Evolutionary conservation across 306 rosid species (phyloP).

Genomic region (Crataegus laevigata): DNA sequence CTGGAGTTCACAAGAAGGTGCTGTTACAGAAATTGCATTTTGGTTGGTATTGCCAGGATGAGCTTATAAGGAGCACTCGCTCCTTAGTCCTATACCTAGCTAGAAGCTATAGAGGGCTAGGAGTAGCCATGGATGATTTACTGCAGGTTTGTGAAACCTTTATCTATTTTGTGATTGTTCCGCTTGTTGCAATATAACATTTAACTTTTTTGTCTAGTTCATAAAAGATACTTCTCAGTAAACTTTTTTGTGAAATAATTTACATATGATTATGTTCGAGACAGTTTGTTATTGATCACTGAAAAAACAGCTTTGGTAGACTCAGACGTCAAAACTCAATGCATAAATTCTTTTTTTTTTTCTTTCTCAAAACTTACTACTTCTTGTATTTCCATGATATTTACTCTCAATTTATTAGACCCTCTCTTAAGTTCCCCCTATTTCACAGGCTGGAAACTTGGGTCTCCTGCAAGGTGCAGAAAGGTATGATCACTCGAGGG

Average conservation of each 20-base stretch:
- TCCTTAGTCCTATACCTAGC: constrained; percentile 68
- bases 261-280: neutral
- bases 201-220: neutral
- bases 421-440: neutral
- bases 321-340: neutral
- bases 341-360: neutral
- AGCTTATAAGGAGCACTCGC: constrained; percentile 68
- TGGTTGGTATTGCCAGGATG: constrained; percentile 69
- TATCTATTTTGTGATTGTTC: neutral
- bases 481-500: constrained; percentile 72
- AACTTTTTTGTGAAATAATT: neutral
- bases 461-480: constrained; percentile 92
- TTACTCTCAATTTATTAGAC: neutral
- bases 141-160: constrained; percentile 60
- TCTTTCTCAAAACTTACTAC: neutral
- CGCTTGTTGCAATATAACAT: neutral
- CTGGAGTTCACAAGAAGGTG: constrained; percentile 53
- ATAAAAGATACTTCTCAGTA: neutral
- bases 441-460: constrained; percentile 61
- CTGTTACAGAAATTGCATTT: constrained; percentile 45
- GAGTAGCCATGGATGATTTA: constrained; percentile 71
- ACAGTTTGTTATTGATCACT: neutral
- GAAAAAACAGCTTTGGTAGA: neutral
- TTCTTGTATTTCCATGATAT: neutral
- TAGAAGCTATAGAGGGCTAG: constrained; percentile 67